Conservation (phyloP, 257 asterid genomes). For the Jacaranda copaia region DNA sequence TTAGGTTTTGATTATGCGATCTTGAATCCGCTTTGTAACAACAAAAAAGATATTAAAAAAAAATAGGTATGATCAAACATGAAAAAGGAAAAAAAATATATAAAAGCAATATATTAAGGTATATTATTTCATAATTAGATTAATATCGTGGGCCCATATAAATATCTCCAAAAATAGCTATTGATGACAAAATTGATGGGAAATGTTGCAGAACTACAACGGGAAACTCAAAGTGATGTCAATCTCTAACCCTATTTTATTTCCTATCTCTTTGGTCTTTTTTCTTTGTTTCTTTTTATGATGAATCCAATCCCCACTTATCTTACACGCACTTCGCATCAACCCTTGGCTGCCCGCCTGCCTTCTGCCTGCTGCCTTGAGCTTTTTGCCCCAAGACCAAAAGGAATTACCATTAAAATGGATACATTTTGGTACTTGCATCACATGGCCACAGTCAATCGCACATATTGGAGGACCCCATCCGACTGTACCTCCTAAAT, state of each 20-base stretch:
- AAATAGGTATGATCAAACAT: too few relatives aligned
- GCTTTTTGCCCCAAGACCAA: background rate
- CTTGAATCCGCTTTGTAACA: too few relatives aligned
- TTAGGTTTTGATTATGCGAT: too few relatives aligned
- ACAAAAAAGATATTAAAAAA: too few relatives aligned
- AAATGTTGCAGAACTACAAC: slow-evolving; percentile 8
- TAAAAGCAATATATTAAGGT: too few relatives aligned
- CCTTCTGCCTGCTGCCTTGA: background rate
- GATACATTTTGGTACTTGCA: background rate
- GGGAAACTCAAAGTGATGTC: slow-evolving; percentile 26
- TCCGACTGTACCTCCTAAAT: too few relatives aligned
- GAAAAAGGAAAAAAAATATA: too few relatives aligned
- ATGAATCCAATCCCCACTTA: background rate
- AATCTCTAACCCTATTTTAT: background rate
- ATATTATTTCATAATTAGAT: too few relatives aligned
- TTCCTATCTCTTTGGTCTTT: too few relatives aligned
- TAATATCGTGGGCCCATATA: too few relatives aligned
- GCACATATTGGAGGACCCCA: background rate
- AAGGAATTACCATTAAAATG: background rate
- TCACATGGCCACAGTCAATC: background rate
- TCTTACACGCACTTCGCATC: background rate
- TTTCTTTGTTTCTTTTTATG: background rate
- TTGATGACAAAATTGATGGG: background rate
- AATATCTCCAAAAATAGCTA: too few relatives aligned
- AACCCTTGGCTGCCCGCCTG: background rate